Evolutionary conservation across 495 filamentous ascomycete species (phyloP), one percentile per base, ranked within the genome.

Genomic region (Podospora fimiseda): DNA sequence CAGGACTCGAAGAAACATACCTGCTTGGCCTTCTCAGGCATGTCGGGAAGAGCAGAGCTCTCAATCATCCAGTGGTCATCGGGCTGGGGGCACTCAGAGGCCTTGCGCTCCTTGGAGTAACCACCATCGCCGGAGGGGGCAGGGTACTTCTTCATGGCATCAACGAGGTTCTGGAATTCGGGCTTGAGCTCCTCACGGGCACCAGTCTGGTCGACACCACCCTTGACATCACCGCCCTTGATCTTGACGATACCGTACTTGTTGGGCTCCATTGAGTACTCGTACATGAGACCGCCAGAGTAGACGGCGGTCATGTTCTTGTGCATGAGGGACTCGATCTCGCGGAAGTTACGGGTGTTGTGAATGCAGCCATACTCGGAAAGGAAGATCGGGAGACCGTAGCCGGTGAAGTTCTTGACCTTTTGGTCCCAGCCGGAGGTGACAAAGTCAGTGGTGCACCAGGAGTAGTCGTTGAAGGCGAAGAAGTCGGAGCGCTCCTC

Each of bases 391-490:
- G 93, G 93, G 42, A 96, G 72, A 56, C 90, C 89, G 66, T 95
- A 97, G 62, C 85, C 84, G 56, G 79, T 85, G 78, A 93, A 96
- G 70, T 83, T 87, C 75, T 87, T 76, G 53, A 96, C 91, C 81
- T 96, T 96, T 69, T 86, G 72, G 67, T 89, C 76, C 90, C 90
- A 98, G 59, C 89, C 90, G 41, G 91, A 90, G 41, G 69, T 79
- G 36, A 69, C 63, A 78, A 87, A 96, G 54, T 86, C 81, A 38
- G 88, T 91, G 61, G 88, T 85, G 67, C 93, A 98, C 92, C 92
- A 98, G 43, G 91, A 96, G 77, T 97, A 96, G 72, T 96, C 93
- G 74, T 98, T 97, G 76, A 96, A 95, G 55, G 90, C 91, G 66
- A 95, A 96, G 76, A 96, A 98, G 70, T 96, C 92, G 68, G 81